phyloP scores from a whole-genome alignment of 257 asterid species.

The Ilex asprella region DNA sequence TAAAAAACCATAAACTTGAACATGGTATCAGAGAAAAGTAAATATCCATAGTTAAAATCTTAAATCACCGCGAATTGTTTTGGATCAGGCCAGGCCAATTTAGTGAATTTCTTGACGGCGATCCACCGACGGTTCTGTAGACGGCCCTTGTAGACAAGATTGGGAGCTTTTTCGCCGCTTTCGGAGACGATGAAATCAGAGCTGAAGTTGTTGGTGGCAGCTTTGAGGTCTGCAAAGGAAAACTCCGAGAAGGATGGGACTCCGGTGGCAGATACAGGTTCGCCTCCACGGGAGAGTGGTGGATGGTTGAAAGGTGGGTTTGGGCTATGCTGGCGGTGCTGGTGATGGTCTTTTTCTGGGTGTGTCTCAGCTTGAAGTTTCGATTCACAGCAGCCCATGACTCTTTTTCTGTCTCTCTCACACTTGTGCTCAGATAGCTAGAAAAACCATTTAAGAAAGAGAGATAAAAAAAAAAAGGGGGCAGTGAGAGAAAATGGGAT shows the following conservation, averaged over 20 bases:
- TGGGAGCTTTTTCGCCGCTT: conserved; percentile 67
- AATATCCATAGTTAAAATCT: too few relatives aligned
- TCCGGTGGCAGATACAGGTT: background rate
- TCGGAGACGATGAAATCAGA: conserved; percentile 61
- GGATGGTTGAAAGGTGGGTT: background rate
- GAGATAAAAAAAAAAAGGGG: background rate
- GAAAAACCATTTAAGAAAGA: background rate
- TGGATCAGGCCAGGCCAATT: conserved; percentile 70
- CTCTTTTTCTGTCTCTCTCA: too few relatives aligned
- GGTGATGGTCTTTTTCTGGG: background rate
- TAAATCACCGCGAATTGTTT: conserved; percentile 58
- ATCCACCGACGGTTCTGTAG: conserved; percentile 54
- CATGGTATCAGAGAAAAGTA: too few relatives aligned
- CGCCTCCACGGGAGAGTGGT: background rate
- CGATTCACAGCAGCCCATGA: background rate
- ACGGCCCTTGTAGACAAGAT: conserved; percentile 62
- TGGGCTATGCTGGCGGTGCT: background rate
- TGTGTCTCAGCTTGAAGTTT: background rate
- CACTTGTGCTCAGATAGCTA: background rate
- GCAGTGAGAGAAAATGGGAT: too few relatives aligned
- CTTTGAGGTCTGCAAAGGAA: conserved; percentile 38
- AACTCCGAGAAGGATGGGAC: background rate
- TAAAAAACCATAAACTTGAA: too few relatives aligned
- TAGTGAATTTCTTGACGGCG: conserved; percentile 62
- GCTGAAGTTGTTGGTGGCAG: conserved; percentile 61